Evolutionary conservation across 2,329 filamentous ascomycete species (phyloP), one percentile per base, ranked within the genome.

Genomic region (Ophiostoma angusticollis): DNA sequence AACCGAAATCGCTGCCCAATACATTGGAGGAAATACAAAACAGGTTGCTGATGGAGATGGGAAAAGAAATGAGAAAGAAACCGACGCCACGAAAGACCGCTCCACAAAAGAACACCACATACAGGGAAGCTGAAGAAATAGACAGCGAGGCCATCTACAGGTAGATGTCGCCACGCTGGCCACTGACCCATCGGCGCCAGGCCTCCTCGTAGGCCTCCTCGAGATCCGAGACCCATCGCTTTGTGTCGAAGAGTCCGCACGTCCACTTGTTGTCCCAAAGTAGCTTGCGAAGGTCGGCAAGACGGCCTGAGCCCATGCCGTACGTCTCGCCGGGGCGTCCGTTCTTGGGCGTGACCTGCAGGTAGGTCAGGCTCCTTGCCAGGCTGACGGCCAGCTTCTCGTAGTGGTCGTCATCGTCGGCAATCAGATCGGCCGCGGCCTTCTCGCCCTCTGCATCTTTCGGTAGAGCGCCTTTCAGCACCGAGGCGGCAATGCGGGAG

Each of bases 401-500:
- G 52, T 98, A 98, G 39, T 91, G 77, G 28, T 78, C 72, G 49
- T 98, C 91, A 40, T 74, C 78, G 5, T 58, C 61, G 0, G 82
- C 84, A 41, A 94, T 85, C 22, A 98, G 68, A 42, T 95, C 85
- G 14, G 61, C 57, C 0, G 80, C 80, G 1, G 81, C 83, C 41
- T 63, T 65, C 6, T 64, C 61, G 3, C 89, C 86, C n/a, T 76
- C 74, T 2, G 65, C 60, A 0, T 65, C 69, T 48, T 77, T 80
- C 0, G 91, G 91, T 4, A 98, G 63, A 0, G 91, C 91, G 13
- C 91, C 91, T 47, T 78, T 83, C 22, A 98, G 68, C 41, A 98
- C 96, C 9, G 85, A 94, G 6, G 91, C 87, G 6, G 89, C 91
- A 82, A 98, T 98, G 39, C 91, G 82, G 31, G 85, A 93, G 59